Conservation (phyloP, 2,329 filamentous ascomycete genomes). For the Paecilomyces variotii region DNA sequence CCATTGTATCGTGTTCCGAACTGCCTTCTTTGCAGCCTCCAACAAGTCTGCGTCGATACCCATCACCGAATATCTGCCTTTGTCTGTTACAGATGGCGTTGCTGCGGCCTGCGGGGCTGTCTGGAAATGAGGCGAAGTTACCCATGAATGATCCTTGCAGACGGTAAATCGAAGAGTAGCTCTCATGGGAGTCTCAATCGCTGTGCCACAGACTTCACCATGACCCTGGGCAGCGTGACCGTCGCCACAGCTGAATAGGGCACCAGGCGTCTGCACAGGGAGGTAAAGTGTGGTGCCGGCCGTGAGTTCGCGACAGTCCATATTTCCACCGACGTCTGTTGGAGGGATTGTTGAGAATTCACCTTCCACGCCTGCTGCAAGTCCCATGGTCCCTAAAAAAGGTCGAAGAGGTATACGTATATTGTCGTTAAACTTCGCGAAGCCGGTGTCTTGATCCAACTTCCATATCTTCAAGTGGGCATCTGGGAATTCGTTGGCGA, state of each 20-base stretch:
- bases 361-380: constrained; percentile 39
- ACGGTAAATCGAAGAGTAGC: constrained; percentile 44
- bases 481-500: constrained; percentile 42
- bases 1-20: constrained; percentile 44
- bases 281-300: constrained; percentile 42
- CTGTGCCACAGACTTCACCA: constrained; percentile 49
- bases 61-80: constrained; percentile 40
- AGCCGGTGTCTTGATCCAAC: constrained; percentile 30
- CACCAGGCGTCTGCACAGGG: constrained; percentile 43
- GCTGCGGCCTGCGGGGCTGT: constrained; percentile 23
- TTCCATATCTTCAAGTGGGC: constrained; percentile 44
- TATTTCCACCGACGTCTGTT: constrained; percentile 46
- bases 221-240: constrained; percentile 49
- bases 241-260: constrained; percentile 48
- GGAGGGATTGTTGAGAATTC: constrained; percentile 46
- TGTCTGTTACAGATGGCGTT: constrained; percentile 18
- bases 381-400: constrained; percentile 47
- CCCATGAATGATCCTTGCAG: constrained; percentile 39
- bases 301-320: constrained; percentile 46
- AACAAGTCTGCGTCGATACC: constrained; percentile 42
- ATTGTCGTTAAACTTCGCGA: constrained; percentile 40
- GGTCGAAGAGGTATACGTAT: constrained; percentile 44
- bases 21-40: constrained; percentile 43
- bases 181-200: constrained; percentile 47
- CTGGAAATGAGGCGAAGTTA: constrained; percentile 42